These are phyloP conservation scores for Dothistroma septosporum DNA, from an alignment of 2,329 filamentous ascomycete species.

Conservation along the genomic window DNA sequence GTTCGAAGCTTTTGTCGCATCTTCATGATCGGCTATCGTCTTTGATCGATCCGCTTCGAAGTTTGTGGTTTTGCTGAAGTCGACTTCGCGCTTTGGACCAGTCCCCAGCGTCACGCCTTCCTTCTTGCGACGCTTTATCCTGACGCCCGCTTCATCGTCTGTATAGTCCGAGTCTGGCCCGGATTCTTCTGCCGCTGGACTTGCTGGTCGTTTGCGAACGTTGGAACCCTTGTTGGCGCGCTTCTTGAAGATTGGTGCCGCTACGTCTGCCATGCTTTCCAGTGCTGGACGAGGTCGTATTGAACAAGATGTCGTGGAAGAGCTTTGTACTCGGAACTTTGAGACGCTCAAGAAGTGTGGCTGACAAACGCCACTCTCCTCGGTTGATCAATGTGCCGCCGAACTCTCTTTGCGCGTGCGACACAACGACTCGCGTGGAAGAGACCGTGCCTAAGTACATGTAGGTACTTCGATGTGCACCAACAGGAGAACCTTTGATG, in stretches of 20 bases:
- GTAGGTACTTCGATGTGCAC: background rate
- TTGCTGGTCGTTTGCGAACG: constrained; percentile 73
- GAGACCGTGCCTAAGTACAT: too few relatives aligned
- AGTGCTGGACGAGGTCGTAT: background rate
- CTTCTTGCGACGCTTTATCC: constrained; percentile 74
- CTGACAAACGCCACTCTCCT: background rate
- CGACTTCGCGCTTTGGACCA: constrained; percentile 41
- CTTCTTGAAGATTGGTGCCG: constrained; percentile 73
- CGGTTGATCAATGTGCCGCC: background rate
- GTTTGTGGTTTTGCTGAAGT: constrained; percentile 39
- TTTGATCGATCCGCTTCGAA: constrained; percentile 57
- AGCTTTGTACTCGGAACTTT: too few relatives aligned
- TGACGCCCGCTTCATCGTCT: constrained; percentile 70
- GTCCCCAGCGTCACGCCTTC: constrained; percentile 63
- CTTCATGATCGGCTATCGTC: constrained; percentile 65
- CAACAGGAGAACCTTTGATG: background rate
- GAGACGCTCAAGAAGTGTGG: background rate
- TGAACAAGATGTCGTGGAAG: background rate
- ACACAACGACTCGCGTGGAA: background rate
- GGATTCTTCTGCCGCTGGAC: constrained; percentile 63
- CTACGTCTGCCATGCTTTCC: constrained; percentile 34
- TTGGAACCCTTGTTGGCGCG: constrained; percentile 71
- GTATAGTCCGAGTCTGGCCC: constrained; percentile 62
- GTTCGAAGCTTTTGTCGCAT: constrained; percentile 83
- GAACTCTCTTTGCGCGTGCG: background rate